Evolutionary conservation across 2,329 filamentous ascomycete genomes (phyloP), one percentile per base, ranked within the genome.

Genomic region (Fusarium sororula): DNA sequence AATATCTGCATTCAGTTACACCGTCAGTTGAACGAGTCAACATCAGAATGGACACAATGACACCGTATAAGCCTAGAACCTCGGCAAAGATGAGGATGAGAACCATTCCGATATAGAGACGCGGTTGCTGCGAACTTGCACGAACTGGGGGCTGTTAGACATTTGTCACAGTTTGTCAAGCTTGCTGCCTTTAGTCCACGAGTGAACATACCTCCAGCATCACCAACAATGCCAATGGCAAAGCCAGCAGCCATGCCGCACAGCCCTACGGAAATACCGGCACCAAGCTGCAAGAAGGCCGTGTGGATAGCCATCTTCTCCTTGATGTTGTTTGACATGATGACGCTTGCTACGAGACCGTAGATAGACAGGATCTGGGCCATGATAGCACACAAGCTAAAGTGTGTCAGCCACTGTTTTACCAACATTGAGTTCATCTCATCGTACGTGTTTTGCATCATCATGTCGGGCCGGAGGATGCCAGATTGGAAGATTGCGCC

Each of bases 11-110:
- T 59, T 79, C 77, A 15, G 83, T 85, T 7, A 83, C 82, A 26
- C 80, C 80, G 30, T 80, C 53, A 39, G 75, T 82, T 35, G 84
- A 84, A 66, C 80, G 83, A 10, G 85, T 86, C 66, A 87, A 77
- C 85, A 87, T 85, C 56, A 88, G 75, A 60, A 88, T 86, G 24
- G 83, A 82, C 28, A 87, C 84, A 53, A 88, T 85, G 39, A 86
- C 82, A 8, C 84, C 85, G 66, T 86, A 87, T 8, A 86, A 79
- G 13, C 83, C 83, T 45, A 86, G 72, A 22, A 86, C 85, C 68
- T 86, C 84, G 51, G 85, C 82, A 62, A 86, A 86, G 78, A 86
- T 86, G 68, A 86, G 81, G 59, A 86, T 86, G 41, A 86, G 80
- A 28, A 86, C 83, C 84, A 86, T 85, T 70, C 84, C 84, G 61